Evolutionary conservation across 2,329 filamentous ascomycete genomes (phyloP).

Genomic region (Didymella pinodella): DNA sequence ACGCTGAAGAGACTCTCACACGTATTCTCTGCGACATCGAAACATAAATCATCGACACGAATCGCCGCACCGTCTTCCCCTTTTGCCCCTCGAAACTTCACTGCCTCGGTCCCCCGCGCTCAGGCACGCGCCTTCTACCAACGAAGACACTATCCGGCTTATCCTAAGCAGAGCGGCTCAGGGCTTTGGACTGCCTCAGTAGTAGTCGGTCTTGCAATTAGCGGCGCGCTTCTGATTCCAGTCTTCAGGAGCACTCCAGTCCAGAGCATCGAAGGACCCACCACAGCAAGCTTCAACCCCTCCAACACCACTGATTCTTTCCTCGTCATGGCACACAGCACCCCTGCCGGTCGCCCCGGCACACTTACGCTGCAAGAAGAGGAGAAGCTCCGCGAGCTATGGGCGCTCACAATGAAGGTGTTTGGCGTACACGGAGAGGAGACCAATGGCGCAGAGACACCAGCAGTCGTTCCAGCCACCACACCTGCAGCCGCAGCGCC

Average conservation of each 20-base stretch:
- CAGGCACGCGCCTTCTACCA: constrained; percentile 24
- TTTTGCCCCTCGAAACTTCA: constrained; percentile 25
- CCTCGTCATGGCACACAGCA: constrained; percentile 52
- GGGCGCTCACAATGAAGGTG: constrained; percentile 77
- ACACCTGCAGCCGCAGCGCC: constrained; percentile 3
- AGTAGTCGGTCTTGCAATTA: constrained; percentile 44
- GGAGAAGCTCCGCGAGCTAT: constrained; percentile 85
- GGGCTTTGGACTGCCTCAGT: constrained; percentile 38
- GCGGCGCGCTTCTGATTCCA: constrained; percentile 43
- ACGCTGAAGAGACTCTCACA: constrained; percentile 18
- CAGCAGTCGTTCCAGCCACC: constrained; percentile 17
- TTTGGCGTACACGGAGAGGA: constrained; percentile 63
- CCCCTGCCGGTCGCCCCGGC: constrained; percentile 76
- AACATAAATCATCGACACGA: constrained; percentile 18
- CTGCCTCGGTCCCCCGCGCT: constrained; percentile 14
- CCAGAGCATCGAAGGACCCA: constrained; percentile 14
- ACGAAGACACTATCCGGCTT: constrained; percentile 1
- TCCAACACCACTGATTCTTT: constrained; percentile 40
- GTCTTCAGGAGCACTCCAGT: constrained; percentile 24
- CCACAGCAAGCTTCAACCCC: constrained; percentile 30
- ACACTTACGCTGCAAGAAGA: constrained; percentile 92
- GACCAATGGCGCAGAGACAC: constrained; percentile 33
- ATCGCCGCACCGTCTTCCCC: constrained; percentile 23
- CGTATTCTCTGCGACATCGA: constrained; percentile 8
- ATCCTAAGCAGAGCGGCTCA: constrained; percentile 34